Evolutionary conservation across 345 rosid genomes (phyloP), one percentile per base, ranked within the genome.

Genomic region (Moringa oleifera): DNA sequence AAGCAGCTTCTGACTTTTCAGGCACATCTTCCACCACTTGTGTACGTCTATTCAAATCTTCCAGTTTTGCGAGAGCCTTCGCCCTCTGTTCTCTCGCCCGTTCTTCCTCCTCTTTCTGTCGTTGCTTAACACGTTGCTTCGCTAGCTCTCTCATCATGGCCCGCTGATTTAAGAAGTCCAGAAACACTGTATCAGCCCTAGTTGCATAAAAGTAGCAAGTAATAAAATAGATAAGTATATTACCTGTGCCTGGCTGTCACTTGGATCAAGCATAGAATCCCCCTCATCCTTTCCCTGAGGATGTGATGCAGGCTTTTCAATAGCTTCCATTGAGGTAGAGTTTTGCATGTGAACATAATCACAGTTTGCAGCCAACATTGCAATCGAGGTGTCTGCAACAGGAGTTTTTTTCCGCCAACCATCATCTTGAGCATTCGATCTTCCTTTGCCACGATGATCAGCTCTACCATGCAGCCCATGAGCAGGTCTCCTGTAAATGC

Each of bases 61-160:
- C 91, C 66, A 84, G 73, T 75, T 94, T 94, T 59, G 85, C 90
- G 47, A 67, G 79, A 65, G 97, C 91, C 85, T 81, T 94, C 59
- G 96, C 96, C 71, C 77, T 90, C 80, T 87, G 96, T 16, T 89
- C 93, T 78, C 86, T 95, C 41, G 66, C 76, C 61, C 96, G 80
- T 71, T 95, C 95, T 68, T 94, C 99, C 80, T 94, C 99, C 75
- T 88, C 97, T 66, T 82, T 74, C 65, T 83, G 85, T 50, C 85
- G 77, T 66, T 83, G 95, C 61, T 77, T 88, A 62, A 71, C 73
- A 65, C 88, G 85, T 73, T 86, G 87, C 76, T 73, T 75, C 57
- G 92, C 96, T 60, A 80, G 71, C 69, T 87, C 98, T 79, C 62
- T 82, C 90, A 83, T 82, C 69, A 70, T 84, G 68, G 82, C 84